phyloP scores from a whole-genome alignment of 257 asterid species.

The Solanum ossicruentum region DNA sequence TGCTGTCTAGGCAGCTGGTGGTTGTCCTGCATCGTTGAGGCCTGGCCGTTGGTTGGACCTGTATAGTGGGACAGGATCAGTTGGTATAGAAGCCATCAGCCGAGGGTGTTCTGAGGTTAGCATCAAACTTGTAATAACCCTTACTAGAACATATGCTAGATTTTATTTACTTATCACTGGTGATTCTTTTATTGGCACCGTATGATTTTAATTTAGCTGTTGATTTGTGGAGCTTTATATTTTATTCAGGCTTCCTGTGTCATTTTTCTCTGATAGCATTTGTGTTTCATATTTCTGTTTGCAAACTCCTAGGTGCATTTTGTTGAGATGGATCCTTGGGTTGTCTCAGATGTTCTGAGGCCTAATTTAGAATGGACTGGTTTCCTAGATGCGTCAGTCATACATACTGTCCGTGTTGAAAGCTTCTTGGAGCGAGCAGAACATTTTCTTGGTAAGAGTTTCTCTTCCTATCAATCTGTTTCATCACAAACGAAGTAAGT shows the following conservation, averaged over 20 bases:
- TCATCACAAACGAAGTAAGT: background rate
- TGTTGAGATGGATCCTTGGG: constrained; percentile 99
- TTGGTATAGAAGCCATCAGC: constrained; percentile 96
- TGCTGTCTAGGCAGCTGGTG: constrained; percentile 74
- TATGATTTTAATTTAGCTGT: background rate
- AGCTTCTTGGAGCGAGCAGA: constrained; percentile 63
- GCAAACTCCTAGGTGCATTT: constrained; percentile 60
- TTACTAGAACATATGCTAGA: background rate
- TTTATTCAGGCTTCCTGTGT: background rate
- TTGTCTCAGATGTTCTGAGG: constrained; percentile 66
- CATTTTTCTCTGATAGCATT: background rate
- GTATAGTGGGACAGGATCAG: constrained; percentile 98
- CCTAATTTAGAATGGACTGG: constrained; percentile 83
- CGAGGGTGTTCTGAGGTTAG: constrained; percentile 94
- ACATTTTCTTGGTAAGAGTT: constrained; percentile 44
- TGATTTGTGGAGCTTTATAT: background rate
- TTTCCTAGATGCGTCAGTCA: constrained; percentile 63
- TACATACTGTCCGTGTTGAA: constrained; percentile 74
- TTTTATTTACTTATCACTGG: background rate
- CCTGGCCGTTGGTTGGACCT: constrained; percentile 98
- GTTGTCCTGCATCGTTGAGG: constrained; percentile 64
- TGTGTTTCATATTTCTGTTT: background rate
- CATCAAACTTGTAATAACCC: background rate
- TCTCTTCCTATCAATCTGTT: background rate
- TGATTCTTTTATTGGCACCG: background rate